These are phyloP conservation scores for Pterulicium gracile DNA, from an alignment of 1,284 basidiomycete genomes.

Conservation along the genomic window DNA sequence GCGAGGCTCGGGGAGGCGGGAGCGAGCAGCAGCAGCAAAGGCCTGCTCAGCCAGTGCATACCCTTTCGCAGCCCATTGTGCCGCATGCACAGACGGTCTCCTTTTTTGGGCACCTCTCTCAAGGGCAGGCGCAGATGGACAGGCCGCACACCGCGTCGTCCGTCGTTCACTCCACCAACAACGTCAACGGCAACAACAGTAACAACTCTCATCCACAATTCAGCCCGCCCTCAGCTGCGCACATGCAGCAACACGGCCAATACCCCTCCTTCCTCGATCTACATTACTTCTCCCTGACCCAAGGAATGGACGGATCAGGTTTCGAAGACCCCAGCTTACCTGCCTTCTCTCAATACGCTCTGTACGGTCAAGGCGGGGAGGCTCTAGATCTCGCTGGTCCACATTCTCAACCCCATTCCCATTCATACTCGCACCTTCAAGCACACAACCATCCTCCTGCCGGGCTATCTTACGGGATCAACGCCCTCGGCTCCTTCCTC, in stretches of 20 bases:
- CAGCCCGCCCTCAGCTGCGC: slow-evolving; percentile 16
- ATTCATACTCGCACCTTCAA: slow-evolving; percentile 13
- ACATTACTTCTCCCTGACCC: slow-evolving; percentile 43
- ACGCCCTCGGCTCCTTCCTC: too few relatives aligned
- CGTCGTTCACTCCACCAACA: background rate
- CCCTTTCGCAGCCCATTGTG: background rate
- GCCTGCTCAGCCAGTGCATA: background rate
- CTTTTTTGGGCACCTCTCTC: background rate
- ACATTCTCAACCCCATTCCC: slow-evolving; percentile 21
- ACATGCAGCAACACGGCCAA: slow-evolving; percentile 13
- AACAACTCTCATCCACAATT: slow-evolving; percentile 12
- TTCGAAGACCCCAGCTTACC: slow-evolving; percentile 13
- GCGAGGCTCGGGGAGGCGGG: background rate
- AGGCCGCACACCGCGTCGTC: background rate
- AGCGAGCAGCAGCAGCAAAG: background rate
- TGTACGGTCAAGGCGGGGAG: slow-evolving; percentile 17
- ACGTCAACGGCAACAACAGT: slow-evolving; percentile 16
- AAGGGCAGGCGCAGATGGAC: background rate
- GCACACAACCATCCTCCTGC: too few relatives aligned
- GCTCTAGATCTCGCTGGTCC: slow-evolving; percentile 57
- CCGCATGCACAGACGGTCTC: background rate
- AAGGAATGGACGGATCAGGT: slow-evolving; percentile 16
- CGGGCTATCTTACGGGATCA: too few relatives aligned
- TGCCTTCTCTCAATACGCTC: slow-evolving; percentile 13
- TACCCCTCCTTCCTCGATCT: slow-evolving; percentile 58